Conservation (phyloP, 805 yeast species). For the Saccharomycopsis schoenii region DNA sequence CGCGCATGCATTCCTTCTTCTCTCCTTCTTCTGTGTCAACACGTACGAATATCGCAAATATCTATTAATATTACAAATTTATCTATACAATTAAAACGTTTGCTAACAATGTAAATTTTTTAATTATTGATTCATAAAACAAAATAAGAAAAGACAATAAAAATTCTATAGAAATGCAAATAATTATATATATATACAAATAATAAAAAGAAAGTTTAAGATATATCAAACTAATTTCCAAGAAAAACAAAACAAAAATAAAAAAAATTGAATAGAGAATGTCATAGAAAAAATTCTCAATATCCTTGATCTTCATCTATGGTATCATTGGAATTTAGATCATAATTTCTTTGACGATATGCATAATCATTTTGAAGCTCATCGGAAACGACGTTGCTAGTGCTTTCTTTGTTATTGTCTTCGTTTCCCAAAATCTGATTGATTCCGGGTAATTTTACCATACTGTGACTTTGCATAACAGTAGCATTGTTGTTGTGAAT, state of each 20-base stretch:
- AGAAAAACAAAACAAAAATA: neutral
- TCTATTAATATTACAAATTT: neutral
- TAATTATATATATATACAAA: neutral
- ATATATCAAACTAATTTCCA: neutral
- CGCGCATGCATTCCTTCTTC: no score
- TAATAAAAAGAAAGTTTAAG: neutral
- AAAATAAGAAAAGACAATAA: neutral
- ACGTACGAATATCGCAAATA: neutral
- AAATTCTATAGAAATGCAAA: neutral
- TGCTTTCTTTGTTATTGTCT: neutral
- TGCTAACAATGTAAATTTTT: neutral
- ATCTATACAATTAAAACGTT: neutral
- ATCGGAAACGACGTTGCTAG: neutral
- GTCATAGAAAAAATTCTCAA: neutral
- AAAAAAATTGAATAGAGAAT: neutral
- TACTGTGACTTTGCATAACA: neutral
- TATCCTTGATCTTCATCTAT: constrained; percentile 15
- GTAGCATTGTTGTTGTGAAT: constrained; percentile 9
- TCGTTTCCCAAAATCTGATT: neutral
- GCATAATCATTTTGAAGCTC: neutral
- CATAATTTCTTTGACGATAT: neutral
- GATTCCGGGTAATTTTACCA: neutral
- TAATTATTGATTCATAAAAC: neutral
- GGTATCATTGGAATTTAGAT: constrained; percentile 14
- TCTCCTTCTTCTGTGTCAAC: neutral